Base-by-base conservation (phyloP, 2,329 filamentous ascomycete species). In the Coniochaeta pulveracea region DNA sequence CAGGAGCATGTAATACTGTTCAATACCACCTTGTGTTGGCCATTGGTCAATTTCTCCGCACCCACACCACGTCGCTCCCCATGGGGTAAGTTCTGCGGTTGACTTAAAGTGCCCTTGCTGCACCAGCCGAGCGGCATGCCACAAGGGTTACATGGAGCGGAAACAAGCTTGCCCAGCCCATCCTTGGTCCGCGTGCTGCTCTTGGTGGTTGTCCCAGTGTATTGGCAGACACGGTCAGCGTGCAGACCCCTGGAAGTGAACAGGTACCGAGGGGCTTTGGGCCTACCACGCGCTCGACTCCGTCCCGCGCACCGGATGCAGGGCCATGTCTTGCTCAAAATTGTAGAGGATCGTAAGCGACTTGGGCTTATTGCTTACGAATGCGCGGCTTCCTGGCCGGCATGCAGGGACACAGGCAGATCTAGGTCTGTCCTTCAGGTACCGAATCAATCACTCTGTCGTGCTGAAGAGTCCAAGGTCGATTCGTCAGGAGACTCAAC, bases 31-130 rank as follows among this genome's bases (percentile, higher is more conserved):
- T 16, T 21, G 18, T 12, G 11, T 22, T 19, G 15, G 26, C 34
- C 26, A 47, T 47, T 47, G 42, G 44, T 36, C 40, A 36, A 27
- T 11, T 34, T 26, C 7, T 27, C 30, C 30, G 19, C 19, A 25
- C 19, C 9, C 9, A 23, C 16, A 25, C 9, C 18, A 7, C 19
- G 21, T 16, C 30, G 19, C 18, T 31, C 30, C 30, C 30, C 30
- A 33, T 25, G 30, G 30, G 30, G 19, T 25, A 24, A 24, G 9
- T 17, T 12, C 30, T 33, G 30, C 28, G 16, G 28, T 31, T 10
- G 18, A 25, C 19, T 25, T 23, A 23, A 24, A 25, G 15, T n/a
- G 10, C 8, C 25, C 6, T 32, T 10, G 15, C 15, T 14, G 16
- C 15, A 14, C 6, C 19, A 11, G n/a, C 29, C 19, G 15, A 32